Evolutionary conservation across 371 early-diverging fungal genomes (phyloP).

Genomic region (Parasitella parasitica): DNA sequence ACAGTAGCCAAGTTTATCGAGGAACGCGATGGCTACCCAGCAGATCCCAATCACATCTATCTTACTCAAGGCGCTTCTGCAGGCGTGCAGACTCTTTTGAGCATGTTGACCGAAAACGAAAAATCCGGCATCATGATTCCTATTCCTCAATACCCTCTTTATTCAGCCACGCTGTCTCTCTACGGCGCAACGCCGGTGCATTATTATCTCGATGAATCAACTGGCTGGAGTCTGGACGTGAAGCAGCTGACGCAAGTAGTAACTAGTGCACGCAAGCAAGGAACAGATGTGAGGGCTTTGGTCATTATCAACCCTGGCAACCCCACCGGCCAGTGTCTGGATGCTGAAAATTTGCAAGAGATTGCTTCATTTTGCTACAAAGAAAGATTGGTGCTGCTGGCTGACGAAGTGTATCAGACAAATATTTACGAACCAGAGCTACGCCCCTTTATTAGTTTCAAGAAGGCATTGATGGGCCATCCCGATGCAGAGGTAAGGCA

Average conservation of each 20-base stretch:
- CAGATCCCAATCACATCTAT: conserved; percentile 79
- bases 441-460: conserved; percentile 91
- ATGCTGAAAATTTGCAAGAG: conserved; percentile 74
- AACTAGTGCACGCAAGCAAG: conserved; percentile 56
- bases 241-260: conserved; percentile 60
- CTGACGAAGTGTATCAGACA: conserved; percentile 97
- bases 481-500: conserved; percentile 24
- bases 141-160: conserved; percentile 96
- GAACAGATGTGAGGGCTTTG: conserved; percentile 86
- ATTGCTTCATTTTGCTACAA: conserved; percentile 79
- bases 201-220: conserved; percentile 84
- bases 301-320: conserved; percentile 97
- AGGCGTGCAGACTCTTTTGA: conserved; percentile 89
- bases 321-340: conserved; percentile 90
- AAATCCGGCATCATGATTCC: conserved; percentile 95
- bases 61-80: conserved; percentile 85
- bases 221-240: conserved; percentile 78
- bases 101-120: conserved; percentile 68
- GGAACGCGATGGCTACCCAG: conserved; percentile 81
- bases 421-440: conserved; percentile 81
- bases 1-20: conserved; percentile 85
- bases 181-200: conserved; percentile 79
- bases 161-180: conserved; percentile 84
- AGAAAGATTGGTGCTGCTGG: conserved; percentile 78
- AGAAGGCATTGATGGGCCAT: conserved; percentile 73